Evolutionary conservation across 2,329 filamentous ascomycete species (phyloP).

Genomic region (Daldinia sp.): DNA sequence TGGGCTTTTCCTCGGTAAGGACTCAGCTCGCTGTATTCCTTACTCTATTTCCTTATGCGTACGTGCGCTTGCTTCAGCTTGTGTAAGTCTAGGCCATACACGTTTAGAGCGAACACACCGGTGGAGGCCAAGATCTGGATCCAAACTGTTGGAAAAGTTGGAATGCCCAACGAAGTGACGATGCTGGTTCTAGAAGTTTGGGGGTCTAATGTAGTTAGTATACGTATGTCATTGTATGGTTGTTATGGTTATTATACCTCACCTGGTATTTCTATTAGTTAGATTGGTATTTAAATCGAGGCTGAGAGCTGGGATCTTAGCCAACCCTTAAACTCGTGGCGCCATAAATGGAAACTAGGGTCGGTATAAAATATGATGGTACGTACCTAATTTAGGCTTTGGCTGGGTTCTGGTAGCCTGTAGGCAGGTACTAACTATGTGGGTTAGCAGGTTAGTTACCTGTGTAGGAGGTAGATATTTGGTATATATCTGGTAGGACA

Average conservation of each 20-base stretch:
- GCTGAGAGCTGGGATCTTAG: constrained; percentile 24
- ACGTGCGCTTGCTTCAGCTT: neutral
- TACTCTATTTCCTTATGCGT: constrained; percentile 1
- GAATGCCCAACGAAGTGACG: constrained; percentile 8
- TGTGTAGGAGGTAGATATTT: neutral
- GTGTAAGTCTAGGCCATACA: neutral
- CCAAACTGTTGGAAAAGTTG: constrained; percentile 26
- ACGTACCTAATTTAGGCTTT: neutral
- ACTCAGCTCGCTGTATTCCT: constrained; percentile 7
- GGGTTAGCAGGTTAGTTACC: too few relatives aligned
- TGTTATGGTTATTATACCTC: too few relatives aligned
- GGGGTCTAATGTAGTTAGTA: constrained; percentile 1
- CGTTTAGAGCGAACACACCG: neutral
- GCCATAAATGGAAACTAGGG: constrained; percentile 16
- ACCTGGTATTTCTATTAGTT: constrained; percentile 23
- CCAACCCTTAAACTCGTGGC: constrained; percentile 24
- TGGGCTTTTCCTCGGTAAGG: neutral
- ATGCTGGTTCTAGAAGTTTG: constrained; percentile 1
- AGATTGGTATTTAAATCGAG: constrained; percentile 7
- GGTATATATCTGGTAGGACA: neutral
- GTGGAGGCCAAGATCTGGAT: constrained; percentile 23
- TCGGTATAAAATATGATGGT: constrained; percentile 4
- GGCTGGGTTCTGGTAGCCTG: neutral
- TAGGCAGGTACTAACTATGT: too few relatives aligned
- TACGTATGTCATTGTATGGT: constrained; percentile 13